A percentile compares a stretch with the other conserved stretches of the same genome.
These are phyloP conservation scores for Phytophthora pinifolia DNA, from an alignment of 352 stramenopile genomes.

Conservation along the genomic window DNA sequence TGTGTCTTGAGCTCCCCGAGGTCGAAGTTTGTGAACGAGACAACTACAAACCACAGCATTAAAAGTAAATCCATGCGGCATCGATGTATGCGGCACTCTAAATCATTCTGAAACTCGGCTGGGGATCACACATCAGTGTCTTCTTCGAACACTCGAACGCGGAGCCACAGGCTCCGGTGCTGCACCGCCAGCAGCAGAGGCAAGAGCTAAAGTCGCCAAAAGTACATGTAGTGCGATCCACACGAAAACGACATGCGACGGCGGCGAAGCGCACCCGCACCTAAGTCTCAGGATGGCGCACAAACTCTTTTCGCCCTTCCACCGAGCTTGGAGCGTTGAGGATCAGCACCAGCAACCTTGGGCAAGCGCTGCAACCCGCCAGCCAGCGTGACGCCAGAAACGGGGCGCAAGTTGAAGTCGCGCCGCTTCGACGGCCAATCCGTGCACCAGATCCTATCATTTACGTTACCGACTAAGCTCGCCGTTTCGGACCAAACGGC, in stretches of 20 bases:
- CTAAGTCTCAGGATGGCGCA: neutral
- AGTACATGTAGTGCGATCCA: neutral
- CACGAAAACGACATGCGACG: slow-evolving; percentile 4
- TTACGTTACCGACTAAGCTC: slow-evolving; percentile 16
- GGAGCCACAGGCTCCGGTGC: no score
- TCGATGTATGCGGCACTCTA: no score
- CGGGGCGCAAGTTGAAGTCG: slow-evolving; percentile 16
- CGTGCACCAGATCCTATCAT: slow-evolving; percentile 5
- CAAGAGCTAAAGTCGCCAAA: no score
- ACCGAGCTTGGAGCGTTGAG: neutral
- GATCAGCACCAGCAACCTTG: neutral
- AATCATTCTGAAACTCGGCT: no score
- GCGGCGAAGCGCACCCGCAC: neutral
- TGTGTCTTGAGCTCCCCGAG: no score
- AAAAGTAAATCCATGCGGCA: no score
- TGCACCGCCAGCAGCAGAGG: neutral
- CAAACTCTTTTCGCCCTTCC: neutral
- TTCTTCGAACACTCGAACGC: slow-evolving; percentile 11
- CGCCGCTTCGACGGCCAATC: slow-evolving; percentile 7
- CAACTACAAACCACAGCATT: no score
- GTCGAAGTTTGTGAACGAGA: no score
- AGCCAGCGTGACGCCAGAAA: no score
- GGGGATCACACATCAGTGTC: neutral
- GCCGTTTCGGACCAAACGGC: neutral
- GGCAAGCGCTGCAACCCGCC: neutral